phyloP scores from a whole-genome alignment of 164 flowering plant species.

The Pachysandra terminalis region DNA sequence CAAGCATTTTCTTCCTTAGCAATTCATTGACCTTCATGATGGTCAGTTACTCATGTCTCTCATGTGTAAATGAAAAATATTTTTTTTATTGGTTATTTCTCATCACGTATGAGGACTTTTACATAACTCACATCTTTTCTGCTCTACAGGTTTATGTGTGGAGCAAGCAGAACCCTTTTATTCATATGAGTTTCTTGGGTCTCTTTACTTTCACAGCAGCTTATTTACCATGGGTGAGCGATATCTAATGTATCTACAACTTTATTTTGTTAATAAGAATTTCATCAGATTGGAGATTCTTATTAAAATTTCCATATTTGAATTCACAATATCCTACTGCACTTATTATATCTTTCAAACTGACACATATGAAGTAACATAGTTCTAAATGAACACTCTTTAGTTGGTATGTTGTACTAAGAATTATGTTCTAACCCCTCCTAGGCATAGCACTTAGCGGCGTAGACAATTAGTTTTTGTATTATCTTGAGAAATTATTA shows the following conservation, averaged over 20 bases:
- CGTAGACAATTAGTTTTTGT: no score
- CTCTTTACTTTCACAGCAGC: slow-evolving; percentile 98
- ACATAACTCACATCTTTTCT: background rate
- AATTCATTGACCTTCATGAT: slow-evolving; percentile 98
- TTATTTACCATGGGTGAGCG: slow-evolving; percentile 95
- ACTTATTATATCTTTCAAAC: no score
- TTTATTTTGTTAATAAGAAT: background rate
- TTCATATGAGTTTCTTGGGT: slow-evolving; percentile 99
- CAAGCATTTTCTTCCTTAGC: slow-evolving; percentile 92
- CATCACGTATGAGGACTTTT: background rate
- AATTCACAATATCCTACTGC: no score
- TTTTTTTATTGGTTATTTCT: background rate
- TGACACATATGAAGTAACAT: no score
- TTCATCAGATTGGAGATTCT: background rate
- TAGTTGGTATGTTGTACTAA: no score
- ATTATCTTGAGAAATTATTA: no score
- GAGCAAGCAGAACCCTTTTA: slow-evolving; percentile 99
- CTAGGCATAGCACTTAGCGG: no score
- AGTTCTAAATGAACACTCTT: no score
- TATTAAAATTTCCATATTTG: background rate
- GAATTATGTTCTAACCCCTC: no score
- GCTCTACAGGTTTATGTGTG: slow-evolving; percentile 86
- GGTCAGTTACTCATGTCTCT: slow-evolving; percentile 46
- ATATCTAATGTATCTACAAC: background rate
- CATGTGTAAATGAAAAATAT: background rate